A percentile compares a stretch with the other conserved stretches of the same genome.
These are phyloP conservation scores for Nymphaea thermarum DNA, from an alignment of 164 flowering plant genomes.

Conservation along the genomic window DNA sequence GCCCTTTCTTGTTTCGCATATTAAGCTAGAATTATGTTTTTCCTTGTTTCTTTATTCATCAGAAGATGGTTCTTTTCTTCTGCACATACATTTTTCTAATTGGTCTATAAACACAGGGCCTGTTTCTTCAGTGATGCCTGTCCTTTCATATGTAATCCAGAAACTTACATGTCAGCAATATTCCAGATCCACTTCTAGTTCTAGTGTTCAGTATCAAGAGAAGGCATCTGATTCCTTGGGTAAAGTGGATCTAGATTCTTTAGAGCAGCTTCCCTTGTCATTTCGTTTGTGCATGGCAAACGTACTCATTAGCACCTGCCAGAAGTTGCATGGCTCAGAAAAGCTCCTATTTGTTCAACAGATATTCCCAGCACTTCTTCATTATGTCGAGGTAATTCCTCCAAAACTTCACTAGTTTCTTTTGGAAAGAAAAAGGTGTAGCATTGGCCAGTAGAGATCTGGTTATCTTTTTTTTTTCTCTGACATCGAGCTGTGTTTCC, in stretches of 20 bases:
- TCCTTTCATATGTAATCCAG: constrained; percentile 1
- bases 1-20: too few species aligned
- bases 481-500: too few species aligned
- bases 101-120: too few species aligned
- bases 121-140: neutral
- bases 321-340: constrained; percentile 46
- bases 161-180: constrained; percentile 15
- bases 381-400: constrained; percentile 32
- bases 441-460: too few species aligned
- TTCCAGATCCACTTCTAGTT: neutral
- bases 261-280: constrained; percentile 19
- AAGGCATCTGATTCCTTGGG: neutral
- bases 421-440: too few species aligned
- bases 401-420: too few species aligned
- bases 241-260: neutral
- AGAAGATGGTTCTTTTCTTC: too few species aligned
- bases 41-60: too few species aligned
- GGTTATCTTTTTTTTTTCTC: too few species aligned
- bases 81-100: too few species aligned
- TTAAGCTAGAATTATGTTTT: too few species aligned
- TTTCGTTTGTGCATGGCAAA: constrained; percentile 90
- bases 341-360: constrained; percentile 38
- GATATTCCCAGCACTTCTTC: constrained; percentile 41
- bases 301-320: constrained; percentile 79
- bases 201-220: neutral